A percentile compares a stretch with the other conserved stretches of the same genome.
These are phyloP conservation scores for Metschnikowia rubicola DNA, from an alignment of 805 yeast species.

Conservation along the genomic window DNA sequence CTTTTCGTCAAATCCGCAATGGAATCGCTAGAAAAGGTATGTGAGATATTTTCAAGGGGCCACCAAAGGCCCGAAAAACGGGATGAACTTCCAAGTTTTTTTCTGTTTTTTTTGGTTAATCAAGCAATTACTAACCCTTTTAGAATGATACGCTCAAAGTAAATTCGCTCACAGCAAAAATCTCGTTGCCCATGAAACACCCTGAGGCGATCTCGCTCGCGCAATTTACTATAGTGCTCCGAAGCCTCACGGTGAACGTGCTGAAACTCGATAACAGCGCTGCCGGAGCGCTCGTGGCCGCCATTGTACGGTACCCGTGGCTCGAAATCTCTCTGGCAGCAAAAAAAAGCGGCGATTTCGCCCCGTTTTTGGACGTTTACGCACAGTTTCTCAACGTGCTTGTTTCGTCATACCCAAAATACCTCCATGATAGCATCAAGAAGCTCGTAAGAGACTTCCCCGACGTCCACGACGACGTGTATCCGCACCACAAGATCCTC, in stretches of 20 bases:
- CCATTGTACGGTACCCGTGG: slow-evolving; percentile 68
- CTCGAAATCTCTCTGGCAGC: slow-evolving; percentile 35
- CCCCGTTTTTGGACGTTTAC: slow-evolving; percentile 48
- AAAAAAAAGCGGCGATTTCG: slow-evolving; percentile 16
- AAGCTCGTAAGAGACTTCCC: slow-evolving; percentile 63
- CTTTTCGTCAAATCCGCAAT: slow-evolving; percentile 62
- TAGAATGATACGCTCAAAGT: slow-evolving; percentile 51
- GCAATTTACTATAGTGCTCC: slow-evolving; percentile 55
- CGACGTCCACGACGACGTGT: slow-evolving; percentile 17
- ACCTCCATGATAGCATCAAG: slow-evolving; percentile 81
- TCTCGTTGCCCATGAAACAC: slow-evolving; percentile 49
- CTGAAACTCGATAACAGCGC: slow-evolving; percentile 60
- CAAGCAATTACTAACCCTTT: slow-evolving; percentile 20
- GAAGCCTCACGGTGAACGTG: slow-evolving; percentile 58
- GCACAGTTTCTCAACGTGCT: slow-evolving; percentile 72
- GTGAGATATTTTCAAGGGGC: slow-evolving; percentile 14
- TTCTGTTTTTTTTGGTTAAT: not conserved
- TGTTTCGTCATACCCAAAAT: slow-evolving; percentile 82
- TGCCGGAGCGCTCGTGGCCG: slow-evolving; percentile 51
- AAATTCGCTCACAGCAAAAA: slow-evolving; percentile 56
- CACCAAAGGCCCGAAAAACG: too few relatives aligned
- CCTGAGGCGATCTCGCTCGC: slow-evolving; percentile 51
- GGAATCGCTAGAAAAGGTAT: slow-evolving; percentile 59
- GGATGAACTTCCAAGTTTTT: not conserved
- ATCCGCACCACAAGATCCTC: slow-evolving; percentile 57